Conservation (phyloP, 1,284 basidiomycete genomes). For the Boletus sp. region DNA sequence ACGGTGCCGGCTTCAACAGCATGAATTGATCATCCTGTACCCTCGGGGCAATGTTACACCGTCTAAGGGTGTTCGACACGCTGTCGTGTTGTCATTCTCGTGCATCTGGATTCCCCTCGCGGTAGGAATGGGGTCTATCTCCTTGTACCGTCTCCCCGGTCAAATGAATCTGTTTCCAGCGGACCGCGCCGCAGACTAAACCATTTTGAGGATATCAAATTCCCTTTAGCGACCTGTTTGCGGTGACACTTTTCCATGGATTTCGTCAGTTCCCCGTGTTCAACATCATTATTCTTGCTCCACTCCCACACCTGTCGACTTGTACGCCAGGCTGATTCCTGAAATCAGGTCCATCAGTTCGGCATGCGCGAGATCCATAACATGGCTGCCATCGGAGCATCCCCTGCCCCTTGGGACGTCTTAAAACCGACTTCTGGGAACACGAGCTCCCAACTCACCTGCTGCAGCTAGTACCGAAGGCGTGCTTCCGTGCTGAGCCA, state of each 20-base stretch:
- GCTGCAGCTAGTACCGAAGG: neutral
- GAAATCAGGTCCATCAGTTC: neutral
- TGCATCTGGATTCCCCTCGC: neutral
- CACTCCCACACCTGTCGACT: slow-evolving; percentile 22
- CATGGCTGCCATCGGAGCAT: neutral
- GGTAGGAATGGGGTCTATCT: neutral
- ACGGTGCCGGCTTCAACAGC: neutral
- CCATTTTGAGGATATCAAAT: slow-evolving; percentile 16
- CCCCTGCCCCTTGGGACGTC: neutral
- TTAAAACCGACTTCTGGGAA: slow-evolving; percentile 3
- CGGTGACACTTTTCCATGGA: neutral
- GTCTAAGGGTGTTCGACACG: neutral
- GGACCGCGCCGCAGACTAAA: slow-evolving; percentile 15
- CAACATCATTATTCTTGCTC: slow-evolving; percentile 1
- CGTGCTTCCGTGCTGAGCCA: neutral
- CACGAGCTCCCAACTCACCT: neutral
- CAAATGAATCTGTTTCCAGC: slow-evolving; percentile 1
- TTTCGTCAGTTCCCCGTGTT: slow-evolving; percentile 13
- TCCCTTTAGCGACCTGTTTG: slow-evolving; percentile 1
- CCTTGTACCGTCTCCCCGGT: neutral
- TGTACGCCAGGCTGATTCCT: neutral
- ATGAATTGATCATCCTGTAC: neutral
- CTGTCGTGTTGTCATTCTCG: neutral
- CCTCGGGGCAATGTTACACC: neutral
- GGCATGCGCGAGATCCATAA: neutral